A percentile compares a stretch with the other conserved stretches of the same genome.
Conservation (phyloP, 768 basidiomycete genomes). For the Boletellus sp. region DNA sequence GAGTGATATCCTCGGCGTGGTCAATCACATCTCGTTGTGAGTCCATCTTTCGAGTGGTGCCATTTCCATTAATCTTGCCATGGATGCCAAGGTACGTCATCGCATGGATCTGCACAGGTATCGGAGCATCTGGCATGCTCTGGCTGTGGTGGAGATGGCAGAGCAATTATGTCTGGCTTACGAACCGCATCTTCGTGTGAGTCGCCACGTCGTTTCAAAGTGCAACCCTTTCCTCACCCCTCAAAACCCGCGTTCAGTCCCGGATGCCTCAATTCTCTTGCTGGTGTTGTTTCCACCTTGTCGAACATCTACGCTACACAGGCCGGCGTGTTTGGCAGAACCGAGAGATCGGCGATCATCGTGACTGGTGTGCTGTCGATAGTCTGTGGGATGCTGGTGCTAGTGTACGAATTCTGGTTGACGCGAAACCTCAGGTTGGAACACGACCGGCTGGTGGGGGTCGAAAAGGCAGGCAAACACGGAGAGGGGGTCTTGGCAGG, state of each 20-base stretch:
- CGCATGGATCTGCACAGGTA: conserved; percentile 50
- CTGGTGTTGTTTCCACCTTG: conserved; percentile 54
- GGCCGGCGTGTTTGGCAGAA: conserved; percentile 40
- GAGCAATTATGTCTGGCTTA: conserved; percentile 55
- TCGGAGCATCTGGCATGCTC: conserved; percentile 52
- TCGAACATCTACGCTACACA: conserved; percentile 50
- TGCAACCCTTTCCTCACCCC: conserved; percentile 1
- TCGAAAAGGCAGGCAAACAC: conserved; percentile 40
- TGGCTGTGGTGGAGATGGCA: conserved; percentile 61
- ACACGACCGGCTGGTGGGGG: conserved; percentile 41
- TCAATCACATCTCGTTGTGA: conserved; percentile 47
- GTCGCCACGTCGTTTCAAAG: conserved; percentile 14
- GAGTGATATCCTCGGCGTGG: conserved; percentile 31
- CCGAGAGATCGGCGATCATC: conserved; percentile 45
- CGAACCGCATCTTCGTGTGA: conserved; percentile 55
- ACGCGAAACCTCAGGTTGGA: conserved; percentile 40
- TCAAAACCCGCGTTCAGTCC: conserved; percentile 36
- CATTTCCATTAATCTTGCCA: conserved; percentile 1
- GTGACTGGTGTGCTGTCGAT: conserved; percentile 40
- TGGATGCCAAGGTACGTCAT: conserved; percentile 44
- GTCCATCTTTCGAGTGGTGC: conserved; percentile 12
- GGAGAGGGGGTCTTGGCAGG: conserved; percentile 38
- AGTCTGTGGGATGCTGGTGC: conserved; percentile 39
- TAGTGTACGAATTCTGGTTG: conserved; percentile 45
- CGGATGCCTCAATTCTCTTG: conserved; percentile 52